A percentile compares a stretch with the other conserved stretches of the same genome.
These are phyloP conservation scores for Linum usitatissimum DNA, from an alignment of 345 rosid genomes.

Conservation along the genomic window DNA sequence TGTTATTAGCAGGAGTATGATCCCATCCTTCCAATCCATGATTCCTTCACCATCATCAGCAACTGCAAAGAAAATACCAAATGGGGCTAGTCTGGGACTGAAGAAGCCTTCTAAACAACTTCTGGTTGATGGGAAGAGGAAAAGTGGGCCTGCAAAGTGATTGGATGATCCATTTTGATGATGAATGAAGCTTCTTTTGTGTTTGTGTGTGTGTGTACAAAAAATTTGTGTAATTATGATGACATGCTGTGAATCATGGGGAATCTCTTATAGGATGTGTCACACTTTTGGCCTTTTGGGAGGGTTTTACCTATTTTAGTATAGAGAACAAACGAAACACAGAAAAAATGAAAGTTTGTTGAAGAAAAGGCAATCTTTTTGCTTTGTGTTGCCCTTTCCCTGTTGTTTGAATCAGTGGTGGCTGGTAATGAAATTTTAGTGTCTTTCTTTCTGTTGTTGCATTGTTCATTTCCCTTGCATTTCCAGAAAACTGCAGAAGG, in stretches of 20 bases:
- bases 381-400: neutral
- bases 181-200: neutral
- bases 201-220: neutral
- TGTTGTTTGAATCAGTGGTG: neutral
- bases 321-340: too few relatives aligned
- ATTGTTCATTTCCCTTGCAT: too few relatives aligned
- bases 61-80: conserved; percentile 34
- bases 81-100: conserved; percentile 24
- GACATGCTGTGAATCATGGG: too few relatives aligned
- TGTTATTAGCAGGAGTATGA: conserved; percentile 38
- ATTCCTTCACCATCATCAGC: conserved; percentile 36
- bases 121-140: conserved; percentile 42
- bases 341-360: neutral
- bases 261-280: too few relatives aligned
- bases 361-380: neutral
- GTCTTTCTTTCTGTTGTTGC: neutral
- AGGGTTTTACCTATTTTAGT: neutral
- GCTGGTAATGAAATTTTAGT: neutral
- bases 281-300: neutral
- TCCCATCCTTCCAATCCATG: conserved; percentile 67
- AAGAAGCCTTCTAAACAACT: conserved; percentile 28
- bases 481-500: too few relatives aligned
- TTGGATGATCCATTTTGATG: neutral
- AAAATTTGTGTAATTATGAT: too few relatives aligned
- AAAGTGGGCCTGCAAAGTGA: conserved; percentile 45